Evolutionary conservation across 2,329 filamentous ascomycete genomes (phyloP).

Genomic region (Cryoendolithus antarcticus): DNA sequence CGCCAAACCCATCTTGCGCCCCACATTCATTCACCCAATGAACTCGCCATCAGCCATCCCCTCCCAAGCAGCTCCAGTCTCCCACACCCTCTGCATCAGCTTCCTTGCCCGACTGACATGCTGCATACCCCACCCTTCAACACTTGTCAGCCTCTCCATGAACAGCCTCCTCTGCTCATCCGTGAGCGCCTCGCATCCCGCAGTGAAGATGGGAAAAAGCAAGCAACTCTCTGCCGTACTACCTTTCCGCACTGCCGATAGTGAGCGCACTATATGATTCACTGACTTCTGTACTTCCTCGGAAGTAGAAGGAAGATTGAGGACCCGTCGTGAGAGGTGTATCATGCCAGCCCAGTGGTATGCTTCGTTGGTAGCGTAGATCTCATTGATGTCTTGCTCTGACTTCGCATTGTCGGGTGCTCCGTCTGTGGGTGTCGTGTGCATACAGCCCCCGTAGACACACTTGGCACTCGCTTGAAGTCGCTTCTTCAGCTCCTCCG

Average conservation of each 20-base stretch:
- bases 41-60: constrained; percentile 55
- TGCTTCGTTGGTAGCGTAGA: constrained; percentile 60
- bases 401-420: constrained; percentile 28
- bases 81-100: constrained; percentile 59
- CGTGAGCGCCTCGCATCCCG: constrained; percentile 59
- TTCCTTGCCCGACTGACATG: constrained; percentile 52
- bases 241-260: constrained; percentile 51
- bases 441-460: constrained; percentile 31
- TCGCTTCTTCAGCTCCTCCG: constrained; percentile 47
- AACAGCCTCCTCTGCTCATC: constrained; percentile 46
- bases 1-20: too few species aligned
- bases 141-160: constrained; percentile 50
- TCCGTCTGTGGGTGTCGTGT: constrained; percentile 26
- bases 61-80: constrained; percentile 57
- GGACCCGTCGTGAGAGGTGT: constrained; percentile 61
- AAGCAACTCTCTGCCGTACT: constrained; percentile 63
- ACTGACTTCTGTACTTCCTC: constrained; percentile 52
- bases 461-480: constrained; percentile 42
- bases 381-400: constrained; percentile 49
- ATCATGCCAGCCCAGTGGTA: constrained; percentile 71
- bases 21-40: constrained; percentile 38
- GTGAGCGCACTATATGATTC: constrained; percentile 47
- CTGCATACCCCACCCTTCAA: constrained; percentile 64
- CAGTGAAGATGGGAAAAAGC: constrained; percentile 72
- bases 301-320: constrained; percentile 48